Evolutionary conservation across 306 rosid genomes (phyloP).

Genomic region (Vigna hirtella): DNA sequence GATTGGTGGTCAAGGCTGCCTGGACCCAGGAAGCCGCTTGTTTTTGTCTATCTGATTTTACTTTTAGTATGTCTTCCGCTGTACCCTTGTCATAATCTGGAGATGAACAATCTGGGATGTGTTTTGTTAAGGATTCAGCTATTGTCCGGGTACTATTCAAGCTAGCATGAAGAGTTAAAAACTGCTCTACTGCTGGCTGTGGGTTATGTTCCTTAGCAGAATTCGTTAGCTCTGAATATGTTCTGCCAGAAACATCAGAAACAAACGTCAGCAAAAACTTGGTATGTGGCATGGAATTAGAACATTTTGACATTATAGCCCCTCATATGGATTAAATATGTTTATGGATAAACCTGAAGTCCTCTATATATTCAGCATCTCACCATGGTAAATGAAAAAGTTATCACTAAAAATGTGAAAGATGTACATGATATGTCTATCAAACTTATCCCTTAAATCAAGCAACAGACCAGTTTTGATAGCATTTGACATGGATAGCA

Average conservation of each 20-base stretch:
- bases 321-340: background rate
- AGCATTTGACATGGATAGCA: slow-evolving; percentile 15
- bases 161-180: slow-evolving; percentile 75
- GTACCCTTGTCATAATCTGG: slow-evolving; percentile 66
- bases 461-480: slow-evolving; percentile 1
- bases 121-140: slow-evolving; percentile 75
- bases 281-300: slow-evolving; percentile 26
- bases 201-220: slow-evolving; percentile 93
- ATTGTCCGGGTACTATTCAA: slow-evolving; percentile 64
- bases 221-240: slow-evolving; percentile 71
- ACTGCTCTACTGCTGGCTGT: slow-evolving; percentile 91
- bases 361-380: slow-evolving; percentile 29
- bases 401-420: slow-evolving; percentile 24
- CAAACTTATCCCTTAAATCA: slow-evolving; percentile 13
- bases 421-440: slow-evolving; percentile 1
- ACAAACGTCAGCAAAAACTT: slow-evolving; percentile 44
- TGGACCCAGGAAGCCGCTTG: slow-evolving; percentile 87
- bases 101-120: slow-evolving; percentile 57
- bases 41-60: slow-evolving; percentile 66
- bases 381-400: slow-evolving; percentile 9
- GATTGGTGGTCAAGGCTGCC: slow-evolving; percentile 79
- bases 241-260: slow-evolving; percentile 61
- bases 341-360: slow-evolving; percentile 1
- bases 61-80: slow-evolving; percentile 71
- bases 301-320: slow-evolving; percentile 16